Evolutionary conservation across 2,329 filamentous ascomycete genomes (phyloP).

Genomic region (Tympanopsis confertula): DNA sequence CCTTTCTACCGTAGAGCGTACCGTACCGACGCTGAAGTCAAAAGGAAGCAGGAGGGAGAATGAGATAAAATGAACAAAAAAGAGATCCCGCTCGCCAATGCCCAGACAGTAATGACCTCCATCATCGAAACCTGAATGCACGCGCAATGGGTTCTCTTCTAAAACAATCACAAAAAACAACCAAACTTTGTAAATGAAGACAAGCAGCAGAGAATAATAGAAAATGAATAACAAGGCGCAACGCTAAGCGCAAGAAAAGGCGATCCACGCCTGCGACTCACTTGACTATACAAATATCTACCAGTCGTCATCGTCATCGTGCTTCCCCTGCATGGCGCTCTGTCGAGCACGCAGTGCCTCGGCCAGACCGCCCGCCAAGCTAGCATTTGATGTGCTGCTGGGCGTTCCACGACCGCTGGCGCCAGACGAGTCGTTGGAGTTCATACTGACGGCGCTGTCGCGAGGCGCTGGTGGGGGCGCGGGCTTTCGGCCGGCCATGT

Average conservation of each 20-base stretch:
- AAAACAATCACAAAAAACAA: too few species aligned
- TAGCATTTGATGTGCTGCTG: conserved; percentile 61
- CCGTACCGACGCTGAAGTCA: too few species aligned
- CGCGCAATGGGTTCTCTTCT: too few species aligned
- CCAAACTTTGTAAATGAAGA: too few species aligned
- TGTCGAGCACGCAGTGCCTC: conserved; percentile 70
- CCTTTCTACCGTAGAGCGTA: too few species aligned
- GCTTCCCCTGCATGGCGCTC: conserved; percentile 61
- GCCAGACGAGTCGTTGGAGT: conserved; percentile 51
- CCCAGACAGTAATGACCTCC: too few species aligned
- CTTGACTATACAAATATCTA: conserved; percentile 21
- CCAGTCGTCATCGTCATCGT: conserved; percentile 63
- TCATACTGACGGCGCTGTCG: conserved; percentile 16
- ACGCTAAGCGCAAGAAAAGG: too few species aligned
- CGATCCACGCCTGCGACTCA: not conserved
- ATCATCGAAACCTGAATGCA: too few species aligned
- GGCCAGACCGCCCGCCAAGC: conserved; percentile 62
- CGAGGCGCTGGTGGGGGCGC: conserved; percentile 31
- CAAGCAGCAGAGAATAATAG: too few species aligned
- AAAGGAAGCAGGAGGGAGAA: not conserved
- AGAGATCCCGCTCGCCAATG: too few species aligned
- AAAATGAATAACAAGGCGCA: too few species aligned
- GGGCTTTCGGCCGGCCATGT: conserved; percentile 58
- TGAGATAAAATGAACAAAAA: too few species aligned
- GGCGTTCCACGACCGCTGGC: conserved; percentile 35